Evolutionary conservation across 1,139 yeast species (phyloP), one percentile per base, ranked within the genome.

Genomic region (Lodderomyces metapsilosis): DNA sequence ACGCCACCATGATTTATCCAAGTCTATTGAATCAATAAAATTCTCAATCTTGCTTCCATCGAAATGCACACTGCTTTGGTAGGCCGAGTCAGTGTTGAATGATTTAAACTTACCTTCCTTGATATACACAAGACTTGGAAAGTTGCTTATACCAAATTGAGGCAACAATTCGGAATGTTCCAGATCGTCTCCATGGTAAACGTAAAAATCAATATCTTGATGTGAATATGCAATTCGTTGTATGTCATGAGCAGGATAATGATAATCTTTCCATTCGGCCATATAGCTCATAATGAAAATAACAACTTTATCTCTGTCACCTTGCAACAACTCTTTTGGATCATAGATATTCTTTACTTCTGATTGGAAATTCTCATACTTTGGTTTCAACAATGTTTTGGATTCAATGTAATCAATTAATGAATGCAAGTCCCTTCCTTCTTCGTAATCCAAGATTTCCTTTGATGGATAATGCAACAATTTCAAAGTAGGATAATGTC

Each of bases 201-300:
- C 44, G 5, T 60, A 62, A 48, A 68, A 63, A 1, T 45, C 43
- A 3, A 50, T 22, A 8, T 44, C 36, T 1, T 46, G 41, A 33
- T 50, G 43, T 5, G 49, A 44, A 11, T 43, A 33, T 2, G 72
- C 64, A 10, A 64, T 43, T 39, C 47, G 49, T 43, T 68, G 74
- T 42, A 59, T 62, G 44, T 62, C 67, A 49, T 71, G 77, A 7
- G 54, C 49, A 1, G 74, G 74, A 35, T 54, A 59, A 27, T 58
- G 50, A 43, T 54, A 59, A 13, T 61, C 58, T 24, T 51, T 46
- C 75, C 76, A 71, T 4, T 58, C 68, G 4, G 49, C 46, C 25
- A 57, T 41, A 40, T 53, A 57, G 8, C 57, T 43, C 37, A 54
- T 48, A 1, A 63, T 53, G 34, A 68, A 61, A 2, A 66, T 66